A percentile compares a stretch with the other conserved stretches of the same genome.
Conservation (phyloP, 2,329 filamentous ascomycete genomes). For the Ophiocordyceps unilateralis region DNA sequence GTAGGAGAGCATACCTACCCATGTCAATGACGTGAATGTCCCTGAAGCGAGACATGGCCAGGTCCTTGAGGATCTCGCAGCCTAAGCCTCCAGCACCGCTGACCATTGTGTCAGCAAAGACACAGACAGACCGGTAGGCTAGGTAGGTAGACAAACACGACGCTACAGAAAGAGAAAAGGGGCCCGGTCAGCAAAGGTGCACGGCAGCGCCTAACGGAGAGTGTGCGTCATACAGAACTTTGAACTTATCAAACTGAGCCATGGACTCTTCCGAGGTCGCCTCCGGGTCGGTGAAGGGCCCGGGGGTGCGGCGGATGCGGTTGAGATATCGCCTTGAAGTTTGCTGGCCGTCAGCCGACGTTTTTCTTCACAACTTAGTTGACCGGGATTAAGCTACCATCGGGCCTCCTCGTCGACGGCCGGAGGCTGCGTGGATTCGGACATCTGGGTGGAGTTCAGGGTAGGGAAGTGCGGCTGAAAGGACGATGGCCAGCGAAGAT, state of each 20-base stretch:
- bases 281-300: conserved; percentile 63
- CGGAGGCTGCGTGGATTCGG: neutral
- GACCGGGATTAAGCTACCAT: conserved; percentile 13
- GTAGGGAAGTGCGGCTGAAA: neutral
- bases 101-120: neutral
- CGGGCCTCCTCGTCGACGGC: conserved; percentile 12
- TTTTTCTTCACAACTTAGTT: no score
- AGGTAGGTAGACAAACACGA: conserved; percentile 25
- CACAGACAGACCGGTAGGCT: neutral
- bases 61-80: conserved; percentile 91
- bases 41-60: conserved; percentile 88
- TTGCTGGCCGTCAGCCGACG: conserved; percentile 16
- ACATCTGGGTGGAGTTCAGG: neutral
- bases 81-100: conserved; percentile 89
- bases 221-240: conserved; percentile 45
- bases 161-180: conserved; percentile 19
- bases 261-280: conserved; percentile 33
- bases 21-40: conserved; percentile 98
- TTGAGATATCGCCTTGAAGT: conserved; percentile 46
- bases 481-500: neutral
- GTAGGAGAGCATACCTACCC: conserved; percentile 40
- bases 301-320: conserved; percentile 55
- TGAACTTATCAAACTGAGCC: conserved; percentile 47
- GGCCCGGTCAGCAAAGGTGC: neutral
- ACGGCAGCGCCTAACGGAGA: conserved; percentile 2